phyloP scores from a whole-genome alignment of 2,329 filamentous ascomycete genomes.

The Neofusicoccum laricinum region DNA sequence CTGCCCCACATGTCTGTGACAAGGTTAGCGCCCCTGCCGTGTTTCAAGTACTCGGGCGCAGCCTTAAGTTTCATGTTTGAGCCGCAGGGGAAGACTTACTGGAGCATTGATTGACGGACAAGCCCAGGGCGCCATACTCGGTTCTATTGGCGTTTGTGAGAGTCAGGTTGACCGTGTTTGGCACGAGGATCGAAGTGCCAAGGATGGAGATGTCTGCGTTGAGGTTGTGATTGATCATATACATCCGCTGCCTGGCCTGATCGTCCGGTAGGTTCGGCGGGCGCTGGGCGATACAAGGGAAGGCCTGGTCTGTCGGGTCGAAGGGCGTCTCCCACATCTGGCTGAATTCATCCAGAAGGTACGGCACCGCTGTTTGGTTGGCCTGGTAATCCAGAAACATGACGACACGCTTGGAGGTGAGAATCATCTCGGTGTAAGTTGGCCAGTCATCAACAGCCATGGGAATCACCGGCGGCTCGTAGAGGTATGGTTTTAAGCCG shows the following conservation, averaged over 20 bases:
- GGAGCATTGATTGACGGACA: constrained; percentile 31
- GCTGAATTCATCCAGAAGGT: constrained; percentile 82
- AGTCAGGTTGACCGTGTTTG: constrained; percentile 34
- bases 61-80: constrained; percentile 8
- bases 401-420: constrained; percentile 36
- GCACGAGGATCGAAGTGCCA: constrained; percentile 31
- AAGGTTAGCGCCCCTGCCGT: neutral
- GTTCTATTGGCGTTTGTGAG: constrained; percentile 32
- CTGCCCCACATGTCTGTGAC: constrained; percentile 31
- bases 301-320: constrained; percentile 64
- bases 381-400: constrained; percentile 50
- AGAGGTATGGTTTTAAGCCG: constrained; percentile 71
- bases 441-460: constrained; percentile 79
- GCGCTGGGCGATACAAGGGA: constrained; percentile 76
- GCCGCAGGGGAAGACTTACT: constrained; percentile 26
- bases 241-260: constrained; percentile 59
- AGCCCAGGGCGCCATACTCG: constrained; percentile 33
- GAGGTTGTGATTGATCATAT: constrained; percentile 87
- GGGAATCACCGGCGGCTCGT: constrained; percentile 67
- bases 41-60: constrained; percentile 6
- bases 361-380: constrained; percentile 74
- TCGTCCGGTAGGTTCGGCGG: constrained; percentile 63
- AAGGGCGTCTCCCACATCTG: constrained; percentile 93
- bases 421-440: constrained; percentile 62
- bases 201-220: constrained; percentile 63